Base-by-base conservation (phyloP, 83 land plant genomes). In the Picea abies region DNA sequence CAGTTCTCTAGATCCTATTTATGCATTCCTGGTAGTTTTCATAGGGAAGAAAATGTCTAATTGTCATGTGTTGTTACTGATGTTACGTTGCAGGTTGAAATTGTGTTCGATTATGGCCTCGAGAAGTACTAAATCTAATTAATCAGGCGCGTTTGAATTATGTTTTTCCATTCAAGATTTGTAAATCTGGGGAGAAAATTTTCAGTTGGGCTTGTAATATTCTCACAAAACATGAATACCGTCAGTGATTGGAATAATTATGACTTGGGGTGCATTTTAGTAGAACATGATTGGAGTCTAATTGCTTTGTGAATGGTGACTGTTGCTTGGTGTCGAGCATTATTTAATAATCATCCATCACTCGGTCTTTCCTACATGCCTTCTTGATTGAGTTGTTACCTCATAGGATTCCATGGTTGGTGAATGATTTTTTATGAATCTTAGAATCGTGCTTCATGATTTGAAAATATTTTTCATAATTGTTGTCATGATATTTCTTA, bases 21-120 rank as follows among this genome's bases (percentile, higher is more conserved):
- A 32, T 76, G 61, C 16, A 23, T 35, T 49, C 78, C 23, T 17
- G 78, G 19, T 16, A 75, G 78, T 47, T 44, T 75, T 75, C 15
- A 3, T 75, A 11, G 78, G 47, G 14, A 76, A 76, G 12, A 14
- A 49, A 12, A 12, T 49, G 12, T 52, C 35, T 76, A 52, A 76
- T 52, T 25, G 15, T 22, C 61, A 23, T 44, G 7, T 22, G 22
- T 23, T 49, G n/a, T 22, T 75, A 1, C 78, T 26, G 4, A n/a
- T 52, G 35, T 25, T 76, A 60, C 37, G 29, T 70, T 52, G 60
- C 61, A 76, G 78, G 78, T 76, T 56, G 78, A 76, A 52, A 52
- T 76, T 76, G 78, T 76, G 26, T 76, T 76, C 25, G 78, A 76
- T 32, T 22, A 35, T 76, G 78, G 60, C 78, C 41, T 9, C 61